Conservation (phyloP, 148 eudicot species). For the Rhododendron henanense region DNA sequence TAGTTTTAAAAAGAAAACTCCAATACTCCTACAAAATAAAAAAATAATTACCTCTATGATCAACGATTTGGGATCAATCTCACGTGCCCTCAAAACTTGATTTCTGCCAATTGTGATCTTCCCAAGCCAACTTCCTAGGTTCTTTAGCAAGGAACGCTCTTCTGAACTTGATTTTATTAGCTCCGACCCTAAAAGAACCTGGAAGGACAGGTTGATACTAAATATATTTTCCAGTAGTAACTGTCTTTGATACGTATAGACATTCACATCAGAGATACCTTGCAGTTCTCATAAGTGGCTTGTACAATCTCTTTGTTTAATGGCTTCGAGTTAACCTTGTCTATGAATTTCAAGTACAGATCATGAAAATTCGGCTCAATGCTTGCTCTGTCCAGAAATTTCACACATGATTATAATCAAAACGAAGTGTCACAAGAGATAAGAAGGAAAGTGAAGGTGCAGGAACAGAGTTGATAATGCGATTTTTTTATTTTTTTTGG, state of each 20-base stretch:
- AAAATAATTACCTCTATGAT: constrained; percentile 59
- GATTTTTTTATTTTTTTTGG: neutral
- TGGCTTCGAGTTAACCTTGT: constrained; percentile 68
- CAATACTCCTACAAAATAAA: neutral
- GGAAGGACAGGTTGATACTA: neutral
- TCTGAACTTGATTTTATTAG: constrained; percentile 95
- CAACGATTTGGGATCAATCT: constrained; percentile 87
- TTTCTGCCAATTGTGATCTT: constrained; percentile 92
- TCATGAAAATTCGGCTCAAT: constrained; percentile 95
- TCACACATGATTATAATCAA: neutral
- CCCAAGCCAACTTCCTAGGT: constrained; percentile 98
- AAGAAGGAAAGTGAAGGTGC: neutral
- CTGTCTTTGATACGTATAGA: neutral
- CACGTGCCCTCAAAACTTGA: constrained; percentile 75
- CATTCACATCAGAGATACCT: constrained; percentile 35
- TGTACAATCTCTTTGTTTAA: constrained; percentile 68
- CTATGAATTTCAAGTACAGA: constrained; percentile 85
- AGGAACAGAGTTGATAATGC: neutral
- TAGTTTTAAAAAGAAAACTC: neutral
- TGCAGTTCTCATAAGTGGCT: constrained; percentile 93
- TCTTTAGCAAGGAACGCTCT: constrained; percentile 92
- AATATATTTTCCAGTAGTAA: constrained; percentile 2
- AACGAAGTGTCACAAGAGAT: constrained; percentile 11
- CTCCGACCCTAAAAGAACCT: constrained; percentile 94
- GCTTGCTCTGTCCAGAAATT: constrained; percentile 65